Conservation (phyloP, 805 yeast genomes). For the Kurtzmaniella cleridarum region DNA sequence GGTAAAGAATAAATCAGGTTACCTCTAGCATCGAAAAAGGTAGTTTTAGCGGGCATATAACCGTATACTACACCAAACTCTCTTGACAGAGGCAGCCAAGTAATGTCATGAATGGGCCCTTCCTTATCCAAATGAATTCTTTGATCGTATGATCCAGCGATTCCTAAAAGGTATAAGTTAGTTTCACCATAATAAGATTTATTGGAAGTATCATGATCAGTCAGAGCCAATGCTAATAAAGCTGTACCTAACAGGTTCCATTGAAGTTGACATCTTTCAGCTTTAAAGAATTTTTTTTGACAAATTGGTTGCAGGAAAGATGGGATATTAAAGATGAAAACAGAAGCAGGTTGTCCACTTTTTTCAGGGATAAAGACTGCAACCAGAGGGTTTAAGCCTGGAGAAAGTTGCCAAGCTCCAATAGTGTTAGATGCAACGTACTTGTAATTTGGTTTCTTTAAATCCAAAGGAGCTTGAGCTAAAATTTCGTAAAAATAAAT, state of each 20-base stretch:
- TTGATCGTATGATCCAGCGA: slow-evolving; percentile 87
- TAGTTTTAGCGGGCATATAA: slow-evolving; percentile 93
- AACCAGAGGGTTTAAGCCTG: slow-evolving; percentile 84
- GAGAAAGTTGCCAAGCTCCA: slow-evolving; percentile 64
- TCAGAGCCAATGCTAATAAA: slow-evolving; percentile 84
- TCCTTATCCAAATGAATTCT: slow-evolving; percentile 83
- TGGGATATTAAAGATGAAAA: slow-evolving; percentile 77
- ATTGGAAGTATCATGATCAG: slow-evolving; percentile 92
- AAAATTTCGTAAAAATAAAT: slow-evolving; percentile 61
- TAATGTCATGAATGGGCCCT: slow-evolving; percentile 96
- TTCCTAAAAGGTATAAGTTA: slow-evolving; percentile 81
- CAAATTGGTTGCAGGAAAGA: slow-evolving; percentile 73
- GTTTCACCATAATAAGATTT: slow-evolving; percentile 97
- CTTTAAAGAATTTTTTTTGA: slow-evolving; percentile 87
- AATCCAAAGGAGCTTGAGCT: slow-evolving; percentile 16
- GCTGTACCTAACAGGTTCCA: slow-evolving; percentile 97
- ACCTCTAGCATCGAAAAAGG: slow-evolving; percentile 93
- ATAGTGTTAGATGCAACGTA: slow-evolving; percentile 41
- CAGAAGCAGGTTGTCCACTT: slow-evolving; percentile 83
- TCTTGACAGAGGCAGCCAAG: slow-evolving; percentile 94
- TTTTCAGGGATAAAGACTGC: slow-evolving; percentile 89
- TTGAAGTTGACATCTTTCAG: slow-evolving; percentile 84
- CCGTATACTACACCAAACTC: slow-evolving; percentile 98
- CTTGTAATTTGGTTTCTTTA: slow-evolving; percentile 51
- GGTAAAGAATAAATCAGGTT: slow-evolving; percentile 79